Base-by-base conservation (phyloP, 2,329 filamentous ascomycete genomes). In the Teratosphaeria destructans region DNA sequence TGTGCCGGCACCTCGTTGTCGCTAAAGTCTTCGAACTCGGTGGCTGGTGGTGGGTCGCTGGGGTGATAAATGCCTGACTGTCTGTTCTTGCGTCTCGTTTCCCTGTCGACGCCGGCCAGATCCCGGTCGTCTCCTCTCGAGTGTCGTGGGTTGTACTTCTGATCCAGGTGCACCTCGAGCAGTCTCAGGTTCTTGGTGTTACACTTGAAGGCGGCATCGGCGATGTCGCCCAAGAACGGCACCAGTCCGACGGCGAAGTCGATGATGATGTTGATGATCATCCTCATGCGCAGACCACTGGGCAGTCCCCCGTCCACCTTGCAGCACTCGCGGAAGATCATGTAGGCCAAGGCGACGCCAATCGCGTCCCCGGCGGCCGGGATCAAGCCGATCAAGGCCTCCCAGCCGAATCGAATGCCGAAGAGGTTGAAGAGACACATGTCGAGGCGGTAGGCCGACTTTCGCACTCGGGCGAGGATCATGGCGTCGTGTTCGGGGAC, bases 401-500 rank as follows among this genome's bases (percentile, higher is more conserved):
- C 85, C 90, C 91, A 96, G 58, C 94, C 94, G 70, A 97, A 92
- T 60, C 86, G 84, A 61, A 95, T 81, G 52, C 91, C 90, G 64
- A 88, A 83, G 70, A 90, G 83, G 69, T 83, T 91, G 78, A 93
- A 95, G 5, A 96, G 82, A 59, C 82, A 84, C 79, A 90, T 88
- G 74, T 97, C 94, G 29, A 96, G 83, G 43, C 85, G 82, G 75
- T 96, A 95, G 37, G 94, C 91, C 60, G 88, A 82, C 67, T 87
- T 83, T 74, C 95, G 93, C 67, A 95, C 90, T 67, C 87, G 88
- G 67, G 88, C 95, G 64, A 97, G 84, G 65, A 96, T 80, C 63
- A 87, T 82, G 69, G 82, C 86, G 74, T 99, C 94, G 67, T 95
- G 83, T 32, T 86, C 78, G 19, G 91, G 93, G 57, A 97, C 84